A percentile compares a stretch with the other conserved stretches of the same genome.
Conservation (phyloP, 2,329 filamentous ascomycete genomes). For the Catunica adiposa region DNA sequence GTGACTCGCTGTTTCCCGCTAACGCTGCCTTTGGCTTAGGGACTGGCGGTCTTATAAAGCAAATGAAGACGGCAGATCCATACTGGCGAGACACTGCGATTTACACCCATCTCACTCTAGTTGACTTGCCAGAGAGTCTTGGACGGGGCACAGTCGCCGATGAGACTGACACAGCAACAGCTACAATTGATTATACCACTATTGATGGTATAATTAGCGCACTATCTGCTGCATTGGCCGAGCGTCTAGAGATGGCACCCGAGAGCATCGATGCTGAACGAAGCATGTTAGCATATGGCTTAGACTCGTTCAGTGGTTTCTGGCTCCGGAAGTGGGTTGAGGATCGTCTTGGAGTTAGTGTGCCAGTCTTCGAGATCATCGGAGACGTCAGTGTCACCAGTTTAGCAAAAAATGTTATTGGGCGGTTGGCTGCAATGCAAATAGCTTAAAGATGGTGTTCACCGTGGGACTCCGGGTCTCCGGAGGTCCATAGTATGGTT, state of each 20-base stretch:
- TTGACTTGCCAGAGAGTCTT: slow-evolving; percentile 24
- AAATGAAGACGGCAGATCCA: slow-evolving; percentile 35
- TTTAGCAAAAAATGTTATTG: slow-evolving; percentile 23
- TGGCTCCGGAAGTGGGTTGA: slow-evolving; percentile 35
- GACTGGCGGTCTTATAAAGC: slow-evolving; percentile 35
- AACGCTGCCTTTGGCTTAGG: slow-evolving; percentile 37
- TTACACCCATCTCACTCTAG: slow-evolving; percentile 31
- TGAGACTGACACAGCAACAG: slow-evolving; percentile 16
- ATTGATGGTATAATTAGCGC: slow-evolving; percentile 20
- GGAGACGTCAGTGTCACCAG: slow-evolving; percentile 27
- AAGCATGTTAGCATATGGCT: slow-evolving; percentile 30
- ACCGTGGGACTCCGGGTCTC: too few relatives aligned
- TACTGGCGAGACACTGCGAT: slow-evolving; percentile 37
- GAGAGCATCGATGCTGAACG: slow-evolving; percentile 29
- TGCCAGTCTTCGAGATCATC: slow-evolving; percentile 33
- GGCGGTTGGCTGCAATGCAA: background rate
- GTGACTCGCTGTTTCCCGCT: slow-evolving; percentile 22
- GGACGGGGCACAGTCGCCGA: background rate
- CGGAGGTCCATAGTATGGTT: too few relatives aligned
- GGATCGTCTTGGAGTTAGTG: slow-evolving; percentile 26
- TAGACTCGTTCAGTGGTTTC: slow-evolving; percentile 37
- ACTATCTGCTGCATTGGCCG: slow-evolving; percentile 17
- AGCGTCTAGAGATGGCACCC: slow-evolving; percentile 27
- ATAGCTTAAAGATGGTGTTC: slow-evolving; percentile 8
- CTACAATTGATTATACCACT: background rate